Evolutionary conservation across 2,329 filamentous ascomycete species (phyloP).

Genomic region (Trichoderma cornu-damae): DNA sequence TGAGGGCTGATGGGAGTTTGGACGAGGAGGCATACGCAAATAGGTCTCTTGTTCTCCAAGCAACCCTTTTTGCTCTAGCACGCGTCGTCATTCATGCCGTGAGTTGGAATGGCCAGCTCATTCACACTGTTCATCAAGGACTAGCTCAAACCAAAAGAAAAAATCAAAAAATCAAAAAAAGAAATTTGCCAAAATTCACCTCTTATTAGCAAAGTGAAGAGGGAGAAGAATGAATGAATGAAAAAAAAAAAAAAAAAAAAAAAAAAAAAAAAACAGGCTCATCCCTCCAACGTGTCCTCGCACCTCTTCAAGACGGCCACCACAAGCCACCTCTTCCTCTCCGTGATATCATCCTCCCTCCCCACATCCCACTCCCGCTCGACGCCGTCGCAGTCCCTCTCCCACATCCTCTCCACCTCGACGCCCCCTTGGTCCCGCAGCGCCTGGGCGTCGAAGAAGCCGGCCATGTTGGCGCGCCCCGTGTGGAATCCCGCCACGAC

Average conservation of each 20-base stretch:
- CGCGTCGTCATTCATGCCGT: conserved; percentile 6
- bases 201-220: background rate
- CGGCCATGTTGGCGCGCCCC: conserved; percentile 58
- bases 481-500: conserved; percentile 71
- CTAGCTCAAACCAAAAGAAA: conserved; percentile 7
- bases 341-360: conserved; percentile 57
- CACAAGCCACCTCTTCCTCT: conserved; percentile 66
- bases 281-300: background rate
- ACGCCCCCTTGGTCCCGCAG: conserved; percentile 46
- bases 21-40: background rate
- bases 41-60: background rate
- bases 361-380: conserved; percentile 58
- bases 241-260: background rate
- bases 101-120: background rate
- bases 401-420: conserved; percentile 60
- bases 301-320: conserved; percentile 48
- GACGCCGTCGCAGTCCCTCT: conserved; percentile 60
- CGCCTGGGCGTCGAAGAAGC: conserved; percentile 53
- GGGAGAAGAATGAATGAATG: too few species aligned
- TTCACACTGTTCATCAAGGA: conserved; percentile 3
- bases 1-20: background rate
- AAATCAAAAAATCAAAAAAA: background rate
- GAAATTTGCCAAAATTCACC: too few species aligned
- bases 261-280: background rate
- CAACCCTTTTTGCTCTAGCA: conserved; percentile 4